These are phyloP conservation scores for Nephelium lappaceum DNA, from an alignment of 345 rosid species.

Conservation along the genomic window DNA sequence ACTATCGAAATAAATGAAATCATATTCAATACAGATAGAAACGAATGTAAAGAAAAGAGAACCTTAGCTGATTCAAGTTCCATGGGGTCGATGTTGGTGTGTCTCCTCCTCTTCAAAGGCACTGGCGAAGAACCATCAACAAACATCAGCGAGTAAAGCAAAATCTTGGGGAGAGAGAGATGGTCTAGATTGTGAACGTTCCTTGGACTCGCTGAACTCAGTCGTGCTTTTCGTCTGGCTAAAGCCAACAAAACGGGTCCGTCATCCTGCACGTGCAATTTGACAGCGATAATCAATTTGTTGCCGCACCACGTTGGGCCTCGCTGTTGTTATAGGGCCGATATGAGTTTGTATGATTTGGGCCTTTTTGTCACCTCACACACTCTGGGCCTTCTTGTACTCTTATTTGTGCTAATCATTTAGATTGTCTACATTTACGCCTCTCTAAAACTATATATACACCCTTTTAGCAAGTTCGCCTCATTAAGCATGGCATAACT, in stretches of 20 bases:
- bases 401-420: too few species aligned
- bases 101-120: slow-evolving; percentile 73
- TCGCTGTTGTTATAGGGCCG: not conserved
- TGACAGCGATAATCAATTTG: not conserved
- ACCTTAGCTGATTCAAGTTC: slow-evolving; percentile 79
- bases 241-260: not conserved
- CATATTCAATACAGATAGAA: not conserved
- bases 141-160: slow-evolving; percentile 46
- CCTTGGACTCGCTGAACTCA: too few species aligned
- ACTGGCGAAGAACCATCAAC: slow-evolving; percentile 51
- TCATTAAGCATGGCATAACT: too few species aligned
- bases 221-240: not conserved
- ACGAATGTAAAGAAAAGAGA: not conserved
- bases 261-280: not conserved
- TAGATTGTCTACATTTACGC: too few species aligned
- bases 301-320: not conserved
- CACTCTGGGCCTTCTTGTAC: too few species aligned
- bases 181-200: not conserved
- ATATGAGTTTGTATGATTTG: not conserved
- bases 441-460: too few species aligned
- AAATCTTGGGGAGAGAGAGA: not conserved
- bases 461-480: too few species aligned
- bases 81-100: slow-evolving; percentile 56
- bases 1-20: slow-evolving; percentile 10
- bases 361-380: not conserved